Base-by-base conservation (phyloP, 2,329 filamentous ascomycete genomes). In the Fusarium cicatricum region DNA sequence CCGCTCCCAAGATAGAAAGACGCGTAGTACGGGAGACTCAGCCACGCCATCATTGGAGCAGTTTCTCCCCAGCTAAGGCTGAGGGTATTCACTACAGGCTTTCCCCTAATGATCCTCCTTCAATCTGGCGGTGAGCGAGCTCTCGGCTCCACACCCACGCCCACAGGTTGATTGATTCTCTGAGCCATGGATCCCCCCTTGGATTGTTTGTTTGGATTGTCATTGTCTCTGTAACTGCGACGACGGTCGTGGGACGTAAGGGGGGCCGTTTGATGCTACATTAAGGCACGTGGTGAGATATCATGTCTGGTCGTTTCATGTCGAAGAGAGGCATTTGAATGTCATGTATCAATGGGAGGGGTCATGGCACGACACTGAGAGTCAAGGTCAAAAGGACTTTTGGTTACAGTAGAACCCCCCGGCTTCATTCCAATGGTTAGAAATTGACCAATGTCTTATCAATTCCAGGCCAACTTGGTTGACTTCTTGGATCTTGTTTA, bases 1-100 rank as follows among this genome's bases (percentile, higher is more conserved):
- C 61, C 57, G 58, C 46, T 64, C 60, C 57, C 49, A 58, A 64
- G 46, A 64, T 62, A 62, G 57, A 64, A n/a, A 48, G 17, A 47
- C 32, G 33, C 37, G 53, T 47, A 17, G 23, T 36, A 52, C 42
- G 47, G 38, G 33, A 42, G 36, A 26, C 61, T 50, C 49, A 62
- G 61, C 60, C 61, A 62, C 53, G 53, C 52, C 45, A 45, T 55
- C 46, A 41, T 39, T 45, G 28, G 47, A 41, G 31, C 12, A 32
- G 5, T 7, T 14, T 19, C n/a, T n/a, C 34, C 10, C 46, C 62
- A 55, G 57, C 49, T 64, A 55, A 52, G 60, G 39, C 48, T 64
- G 60, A 64, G 34, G 60, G 43, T 48, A 62, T 62, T 26, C 60
- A 60, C 60, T 50, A 61, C 47, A 50, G 62, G 59, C 14, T n/a